These are phyloP conservation scores for Melaleuca alternifolia DNA, from an alignment of 345 rosid genomes.

Conservation along the genomic window DNA sequence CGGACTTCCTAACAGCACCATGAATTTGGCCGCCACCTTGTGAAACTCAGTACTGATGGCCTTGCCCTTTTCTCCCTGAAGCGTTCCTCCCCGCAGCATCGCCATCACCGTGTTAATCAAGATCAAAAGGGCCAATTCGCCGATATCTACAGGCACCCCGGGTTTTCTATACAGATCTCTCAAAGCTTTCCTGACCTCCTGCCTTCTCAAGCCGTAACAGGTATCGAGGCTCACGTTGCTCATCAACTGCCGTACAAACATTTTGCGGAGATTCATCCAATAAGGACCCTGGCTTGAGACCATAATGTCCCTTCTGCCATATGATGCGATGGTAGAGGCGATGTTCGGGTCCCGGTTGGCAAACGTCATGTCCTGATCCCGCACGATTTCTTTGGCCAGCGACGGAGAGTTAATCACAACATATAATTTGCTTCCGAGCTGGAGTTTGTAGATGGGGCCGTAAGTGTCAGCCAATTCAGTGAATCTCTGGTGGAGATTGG, in stretches of 20 bases:
- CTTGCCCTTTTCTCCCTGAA: conserved; percentile 2
- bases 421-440: background rate
- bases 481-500: background rate
- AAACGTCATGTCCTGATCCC: conserved; percentile 20
- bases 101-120: conserved; percentile 2
- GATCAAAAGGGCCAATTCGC: conserved; percentile 7
- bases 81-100: conserved; percentile 31
- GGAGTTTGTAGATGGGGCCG: background rate
- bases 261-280: conserved; percentile 18
- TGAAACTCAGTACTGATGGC: conserved; percentile 1
- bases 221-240: conserved; percentile 20
- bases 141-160: conserved; percentile 12
- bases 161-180: background rate
- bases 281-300: conserved; percentile 7
- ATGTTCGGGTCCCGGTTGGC: conserved; percentile 19
- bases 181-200: conserved; percentile 9
- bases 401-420: conserved; percentile 21
- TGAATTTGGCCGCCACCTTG: background rate
- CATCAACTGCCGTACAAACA: conserved; percentile 23
- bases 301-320: conserved; percentile 20
- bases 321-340: background rate
- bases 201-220: conserved; percentile 8
- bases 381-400: conserved; percentile 18
- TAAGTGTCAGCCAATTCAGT: background rate
- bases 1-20: conserved; percentile 14